Conservation (phyloP, 192 early-diverging fungal genomes). For the Podila epigama region DNA sequence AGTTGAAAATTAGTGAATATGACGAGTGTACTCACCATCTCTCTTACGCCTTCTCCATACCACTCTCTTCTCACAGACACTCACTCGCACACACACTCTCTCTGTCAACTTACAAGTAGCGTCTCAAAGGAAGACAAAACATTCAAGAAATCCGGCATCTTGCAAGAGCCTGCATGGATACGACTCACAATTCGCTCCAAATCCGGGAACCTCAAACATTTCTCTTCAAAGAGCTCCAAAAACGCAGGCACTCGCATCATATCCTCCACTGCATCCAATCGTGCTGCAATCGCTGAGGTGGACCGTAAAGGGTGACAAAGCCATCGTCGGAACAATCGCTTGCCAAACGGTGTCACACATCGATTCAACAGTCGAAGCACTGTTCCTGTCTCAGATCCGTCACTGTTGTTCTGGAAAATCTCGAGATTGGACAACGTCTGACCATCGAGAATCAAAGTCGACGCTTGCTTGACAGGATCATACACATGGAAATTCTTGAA, state of each 20-base stretch:
- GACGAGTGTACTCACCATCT: no score
- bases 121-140: slow-evolving; percentile 67
- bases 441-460: slow-evolving; percentile 88
- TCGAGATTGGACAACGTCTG: slow-evolving; percentile 94
- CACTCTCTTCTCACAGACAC: no score
- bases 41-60: no score
- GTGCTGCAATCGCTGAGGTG: slow-evolving; percentile 73
- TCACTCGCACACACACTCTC: no score
- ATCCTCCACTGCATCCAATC: slow-evolving; percentile 92
- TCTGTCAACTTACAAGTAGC: slow-evolving; percentile 59
- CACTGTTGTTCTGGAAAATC: slow-evolving; percentile 83
- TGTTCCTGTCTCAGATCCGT: slow-evolving; percentile 78
- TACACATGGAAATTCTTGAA: slow-evolving; percentile 85
- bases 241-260: slow-evolving; percentile 62
- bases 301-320: slow-evolving; percentile 86
- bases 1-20: no score
- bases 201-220: slow-evolving; percentile 73
- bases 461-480: slow-evolving; percentile 78
- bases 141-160: slow-evolving; percentile 83
- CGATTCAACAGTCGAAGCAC: slow-evolving; percentile 87
- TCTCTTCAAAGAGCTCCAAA: slow-evolving; percentile 53
- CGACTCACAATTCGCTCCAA: slow-evolving; percentile 91
- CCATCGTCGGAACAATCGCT: slow-evolving; percentile 82
- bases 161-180: slow-evolving; percentile 86
- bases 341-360: slow-evolving; percentile 90